A percentile compares a stretch with the other conserved stretches of the same genome.
Conservation (phyloP, 345 rosid species). For the Bruguiera parviflora region DNA sequence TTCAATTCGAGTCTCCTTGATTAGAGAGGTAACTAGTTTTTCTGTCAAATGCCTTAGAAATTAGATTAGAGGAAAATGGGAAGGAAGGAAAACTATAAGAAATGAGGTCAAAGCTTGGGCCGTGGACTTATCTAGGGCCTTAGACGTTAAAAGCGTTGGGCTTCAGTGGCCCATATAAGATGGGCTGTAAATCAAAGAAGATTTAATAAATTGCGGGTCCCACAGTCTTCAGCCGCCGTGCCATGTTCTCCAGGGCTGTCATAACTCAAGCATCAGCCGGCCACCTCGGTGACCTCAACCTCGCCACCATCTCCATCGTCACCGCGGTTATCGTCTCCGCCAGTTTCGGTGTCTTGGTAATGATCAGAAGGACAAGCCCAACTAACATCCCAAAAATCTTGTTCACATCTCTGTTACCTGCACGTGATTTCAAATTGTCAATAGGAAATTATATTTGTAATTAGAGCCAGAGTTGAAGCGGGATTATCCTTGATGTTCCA, state of each 20-base stretch:
- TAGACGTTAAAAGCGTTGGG: neutral
- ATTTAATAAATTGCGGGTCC: constrained; percentile 51
- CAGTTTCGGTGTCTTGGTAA: constrained; percentile 48
- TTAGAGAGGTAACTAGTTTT: too few species aligned
- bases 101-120: too few species aligned
- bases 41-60: too few species aligned
- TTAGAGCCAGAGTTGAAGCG: neutral
- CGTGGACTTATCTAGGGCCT: too few species aligned
- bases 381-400: neutral
- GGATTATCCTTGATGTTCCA: constrained; percentile 5
- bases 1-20: too few species aligned
- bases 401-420: neutral
- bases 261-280: constrained; percentile 49
- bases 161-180: neutral
- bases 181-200: constrained; percentile 36
- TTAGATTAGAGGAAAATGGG: too few species aligned
- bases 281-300: constrained; percentile 45
- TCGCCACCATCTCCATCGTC: constrained; percentile 58
- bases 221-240: constrained; percentile 48
- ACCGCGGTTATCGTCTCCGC: constrained; percentile 44
- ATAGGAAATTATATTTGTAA: neutral
- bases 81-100: too few species aligned
- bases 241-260: constrained; percentile 47
- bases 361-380: neutral
- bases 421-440: neutral